Evolutionary conservation across 148 eudicot species (phyloP).

Genomic region (Nepenthes gracilis): DNA sequence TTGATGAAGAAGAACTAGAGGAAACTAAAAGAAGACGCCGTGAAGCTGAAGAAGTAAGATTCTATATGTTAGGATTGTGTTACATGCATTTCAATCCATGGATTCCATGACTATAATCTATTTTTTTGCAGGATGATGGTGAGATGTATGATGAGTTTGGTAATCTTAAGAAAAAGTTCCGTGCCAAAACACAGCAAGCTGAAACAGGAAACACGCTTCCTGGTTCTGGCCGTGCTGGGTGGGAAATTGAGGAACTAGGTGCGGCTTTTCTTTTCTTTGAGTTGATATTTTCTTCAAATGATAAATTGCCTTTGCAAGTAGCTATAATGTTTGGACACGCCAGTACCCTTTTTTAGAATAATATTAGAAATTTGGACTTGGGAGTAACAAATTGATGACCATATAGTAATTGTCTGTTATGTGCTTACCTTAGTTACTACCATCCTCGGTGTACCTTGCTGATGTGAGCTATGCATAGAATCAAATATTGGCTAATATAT

Average conservation of each 20-base stretch:
- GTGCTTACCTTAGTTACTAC: too few relatives aligned
- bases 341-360: too few relatives aligned
- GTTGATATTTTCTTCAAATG: not conserved
- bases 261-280: not conserved
- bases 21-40: constrained; percentile 80
- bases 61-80: not conserved
- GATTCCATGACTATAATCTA: not conserved
- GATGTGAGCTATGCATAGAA: too few relatives aligned
- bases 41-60: constrained; percentile 81
- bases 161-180: constrained; percentile 84
- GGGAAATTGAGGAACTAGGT: constrained; percentile 96
- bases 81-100: not conserved
- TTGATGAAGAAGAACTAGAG: constrained; percentile 90
- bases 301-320: not conserved
- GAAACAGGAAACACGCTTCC: constrained; percentile 50
- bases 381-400: too few relatives aligned
- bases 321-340: not conserved
- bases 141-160: constrained; percentile 99
- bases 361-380: too few relatives aligned
- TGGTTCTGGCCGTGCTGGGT: constrained; percentile 93
- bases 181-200: constrained; percentile 65
- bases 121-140: constrained; percentile 69
- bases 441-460: too few relatives aligned
- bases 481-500: too few relatives aligned
- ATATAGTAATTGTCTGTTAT: too few relatives aligned